Evolutionary conservation across 306 rosid species (phyloP), one percentile per base, ranked within the genome.

Genomic region (Sphenostylis stenocarpa): DNA sequence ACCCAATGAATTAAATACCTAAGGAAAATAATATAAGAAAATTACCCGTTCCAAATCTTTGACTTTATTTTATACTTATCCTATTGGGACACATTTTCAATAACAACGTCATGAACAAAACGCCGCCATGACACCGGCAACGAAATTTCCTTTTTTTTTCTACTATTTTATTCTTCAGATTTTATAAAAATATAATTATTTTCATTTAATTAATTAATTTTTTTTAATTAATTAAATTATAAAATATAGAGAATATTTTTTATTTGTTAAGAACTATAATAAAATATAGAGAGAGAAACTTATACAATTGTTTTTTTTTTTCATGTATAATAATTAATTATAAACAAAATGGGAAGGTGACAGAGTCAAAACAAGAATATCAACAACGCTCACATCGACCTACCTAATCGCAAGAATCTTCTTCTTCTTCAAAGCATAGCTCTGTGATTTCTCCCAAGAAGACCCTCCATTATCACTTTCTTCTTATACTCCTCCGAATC

Each of bases 401-500:
- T 0, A 52, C 28, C 48, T n/a, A 63, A 58, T 74, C 14, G 9
- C 77, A 24, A 61, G 24, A 78, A 39, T 38, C 15, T 43, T 41
- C 45, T 33, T 78, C 19, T 41, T 79, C 65, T 51, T 51, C 24
- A 51, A 17, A 2, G 9, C 23, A 3, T 17, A 1, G 53, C 56
- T 48, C 77, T 39, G 17, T 65, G 85, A 41, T 82, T 79, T 52
- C 88, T 85, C 75, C 67, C 82, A 14, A 85, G 88, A 58, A 85
- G 77, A 15, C 88, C 88, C 7, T 85, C 80, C 79, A 85, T 72
- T 3, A 85, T 78, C 45, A 85, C 86, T 66, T 43, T 82, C 57
- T 82, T 85, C 80, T 85, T 85, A 47, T 85, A 79, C 67, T 39
- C 70, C 58, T 79, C 63, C 1, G 88, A 85, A 71, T 82, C 86